Percentiles rank a stretch among this genome's conserved stretches.
These are phyloP conservation scores for Yamadazyma songkhlaensis DNA, from an alignment of 1,139 yeast species.

Conservation along the genomic window DNA sequence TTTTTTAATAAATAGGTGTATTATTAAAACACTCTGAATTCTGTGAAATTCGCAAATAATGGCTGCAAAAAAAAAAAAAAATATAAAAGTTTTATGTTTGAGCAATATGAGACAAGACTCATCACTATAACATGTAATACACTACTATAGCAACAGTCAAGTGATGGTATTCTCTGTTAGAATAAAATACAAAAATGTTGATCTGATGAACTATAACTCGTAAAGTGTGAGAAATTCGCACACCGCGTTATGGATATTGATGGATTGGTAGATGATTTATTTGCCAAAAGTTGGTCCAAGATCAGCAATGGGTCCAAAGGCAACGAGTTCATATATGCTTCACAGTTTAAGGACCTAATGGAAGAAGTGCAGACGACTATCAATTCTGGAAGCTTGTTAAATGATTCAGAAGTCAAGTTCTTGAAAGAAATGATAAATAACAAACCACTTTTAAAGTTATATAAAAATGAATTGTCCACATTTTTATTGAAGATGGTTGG, in stretches of 20 bases:
- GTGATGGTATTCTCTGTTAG: no score
- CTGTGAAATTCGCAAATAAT: no score
- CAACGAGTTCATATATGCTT: constrained; percentile 23
- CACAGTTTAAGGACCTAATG: constrained; percentile 26
- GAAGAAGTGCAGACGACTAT: constrained; percentile 25
- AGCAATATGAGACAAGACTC: no score
- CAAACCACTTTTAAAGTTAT: constrained; percentile 27
- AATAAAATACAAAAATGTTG: no score
- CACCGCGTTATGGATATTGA: constrained; percentile 4
- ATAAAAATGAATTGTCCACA: constrained; percentile 23
- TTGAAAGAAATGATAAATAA: constrained; percentile 25
- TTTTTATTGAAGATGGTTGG: constrained; percentile 31
- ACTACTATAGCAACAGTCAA: no score
- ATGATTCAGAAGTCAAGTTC: constrained; percentile 22
- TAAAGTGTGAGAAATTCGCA: background rate
- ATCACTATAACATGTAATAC: no score
- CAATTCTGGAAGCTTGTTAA: constrained; percentile 18
- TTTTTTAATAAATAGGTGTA: no score
- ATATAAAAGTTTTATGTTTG: no score
- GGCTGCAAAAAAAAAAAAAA: no score
- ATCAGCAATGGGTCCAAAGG: constrained; percentile 11
- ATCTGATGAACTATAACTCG: no score
- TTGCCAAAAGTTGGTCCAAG: constrained; percentile 29
- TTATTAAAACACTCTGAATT: no score
- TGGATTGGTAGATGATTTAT: constrained; percentile 10